Conservation (phyloP, 768 basidiomycete genomes). For the Kwoniella botswanensis region DNA sequence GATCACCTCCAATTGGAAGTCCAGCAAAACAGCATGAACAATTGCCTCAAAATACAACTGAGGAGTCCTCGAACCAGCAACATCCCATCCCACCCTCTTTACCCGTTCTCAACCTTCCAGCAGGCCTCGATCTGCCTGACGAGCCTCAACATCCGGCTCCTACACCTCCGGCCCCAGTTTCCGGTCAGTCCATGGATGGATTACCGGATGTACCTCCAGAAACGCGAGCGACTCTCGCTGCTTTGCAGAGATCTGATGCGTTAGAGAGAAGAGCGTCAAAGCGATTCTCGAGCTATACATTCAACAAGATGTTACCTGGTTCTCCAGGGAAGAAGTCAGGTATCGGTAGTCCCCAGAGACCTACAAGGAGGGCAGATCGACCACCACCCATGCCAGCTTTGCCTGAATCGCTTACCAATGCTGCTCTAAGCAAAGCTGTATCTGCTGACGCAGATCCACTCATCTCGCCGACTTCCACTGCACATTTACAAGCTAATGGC, state of each 20-base stretch:
- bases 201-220: conserved; percentile 40
- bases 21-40: conserved; percentile 25
- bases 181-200: conserved; percentile 20
- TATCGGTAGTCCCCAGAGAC: conserved; percentile 43
- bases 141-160: not conserved
- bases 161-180: conserved; percentile 2
- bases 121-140: conserved; percentile 22
- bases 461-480: not conserved
- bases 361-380: conserved; percentile 43
- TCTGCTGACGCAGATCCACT: not conserved
- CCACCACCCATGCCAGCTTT: conserved; percentile 49
- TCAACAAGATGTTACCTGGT: conserved; percentile 84
- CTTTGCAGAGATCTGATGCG: conserved; percentile 81
- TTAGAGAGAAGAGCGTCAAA: conserved; percentile 92
- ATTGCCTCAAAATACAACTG: conserved; percentile 11
- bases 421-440: not conserved
- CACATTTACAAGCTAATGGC: conserved; percentile 12
- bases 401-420: conserved; percentile 36
- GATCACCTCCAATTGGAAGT: conserved; percentile 30
- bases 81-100: conserved; percentile 19
- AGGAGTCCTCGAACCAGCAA: not conserved
- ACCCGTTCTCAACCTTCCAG: conserved; percentile 30
- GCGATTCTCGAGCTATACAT: conserved; percentile 92
- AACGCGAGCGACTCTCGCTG: conserved; percentile 72
- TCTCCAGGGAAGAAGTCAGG: conserved; percentile 46